Conservation (phyloP, 768 basidiomycete genomes). For the Suillus occidentalis region DNA sequence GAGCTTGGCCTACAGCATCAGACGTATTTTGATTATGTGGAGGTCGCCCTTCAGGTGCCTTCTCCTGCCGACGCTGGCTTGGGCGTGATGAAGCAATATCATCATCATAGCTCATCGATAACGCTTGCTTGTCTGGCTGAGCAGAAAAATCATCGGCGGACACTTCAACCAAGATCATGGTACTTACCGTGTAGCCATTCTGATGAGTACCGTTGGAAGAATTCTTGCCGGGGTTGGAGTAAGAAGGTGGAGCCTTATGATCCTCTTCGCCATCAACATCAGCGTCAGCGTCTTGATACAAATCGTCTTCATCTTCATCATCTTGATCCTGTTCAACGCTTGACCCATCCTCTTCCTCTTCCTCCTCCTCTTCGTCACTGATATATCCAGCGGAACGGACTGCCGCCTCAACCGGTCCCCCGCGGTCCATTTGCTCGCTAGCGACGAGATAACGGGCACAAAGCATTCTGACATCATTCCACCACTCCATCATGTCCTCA, state of each 20-base stretch:
- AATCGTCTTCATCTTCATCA: slow-evolving; percentile 51
- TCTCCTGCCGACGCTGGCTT: slow-evolving; percentile 68
- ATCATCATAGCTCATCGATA: slow-evolving; percentile 15
- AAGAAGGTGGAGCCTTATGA: slow-evolving; percentile 57
- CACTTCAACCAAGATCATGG: slow-evolving; percentile 5
- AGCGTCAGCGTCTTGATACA: slow-evolving; percentile 39
- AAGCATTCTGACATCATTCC: slow-evolving; percentile 95
- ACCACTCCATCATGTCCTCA: slow-evolving; percentile 99
- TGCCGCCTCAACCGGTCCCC: slow-evolving; percentile 89
- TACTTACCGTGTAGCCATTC: slow-evolving; percentile 66
- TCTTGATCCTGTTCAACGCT: slow-evolving; percentile 44
- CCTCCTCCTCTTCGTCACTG: slow-evolving; percentile 71
- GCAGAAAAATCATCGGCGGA: slow-evolving; percentile 10
- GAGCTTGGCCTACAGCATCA: slow-evolving; percentile 13
- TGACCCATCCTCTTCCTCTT: slow-evolving; percentile 65
- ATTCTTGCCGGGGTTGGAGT: slow-evolving; percentile 48
- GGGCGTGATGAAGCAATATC: slow-evolving; percentile 35
- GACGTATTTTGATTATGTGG: slow-evolving; percentile 29
- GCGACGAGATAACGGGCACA: slow-evolving; percentile 94
- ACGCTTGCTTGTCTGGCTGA: slow-evolving; percentile 48
- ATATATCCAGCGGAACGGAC: slow-evolving; percentile 86
- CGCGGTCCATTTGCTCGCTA: slow-evolving; percentile 88
- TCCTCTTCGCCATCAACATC: slow-evolving; percentile 41
- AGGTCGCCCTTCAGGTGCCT: slow-evolving; percentile 62
- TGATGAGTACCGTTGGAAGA: slow-evolving; percentile 41